These are phyloP conservation scores for Daldinia sp. DNA, from an alignment of 2,329 filamentous ascomycete species.

Conservation along the genomic window DNA sequence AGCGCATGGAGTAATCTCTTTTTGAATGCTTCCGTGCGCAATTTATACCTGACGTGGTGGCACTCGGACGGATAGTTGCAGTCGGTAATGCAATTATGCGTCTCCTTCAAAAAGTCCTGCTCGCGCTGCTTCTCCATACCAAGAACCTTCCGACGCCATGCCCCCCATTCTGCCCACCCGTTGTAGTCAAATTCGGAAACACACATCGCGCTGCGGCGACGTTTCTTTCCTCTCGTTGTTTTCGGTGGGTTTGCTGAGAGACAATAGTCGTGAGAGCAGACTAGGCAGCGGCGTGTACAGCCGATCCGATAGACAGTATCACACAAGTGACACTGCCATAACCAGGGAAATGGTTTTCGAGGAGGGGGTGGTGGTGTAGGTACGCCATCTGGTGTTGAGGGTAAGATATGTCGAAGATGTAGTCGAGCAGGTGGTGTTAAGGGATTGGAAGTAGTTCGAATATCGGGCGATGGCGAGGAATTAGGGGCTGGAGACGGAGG, in stretches of 20 bases:
- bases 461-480: slow-evolving; percentile 18
- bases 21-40: slow-evolving; percentile 59
- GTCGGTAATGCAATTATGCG: slow-evolving; percentile 47
- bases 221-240: slow-evolving; percentile 36
- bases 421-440: slow-evolving; percentile 48
- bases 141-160: slow-evolving; percentile 49
- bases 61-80: slow-evolving; percentile 60
- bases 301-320: slow-evolving; percentile 49
- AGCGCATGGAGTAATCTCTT: slow-evolving; percentile 27
- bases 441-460: slow-evolving; percentile 20
- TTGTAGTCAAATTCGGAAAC: slow-evolving; percentile 49
- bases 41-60: slow-evolving; percentile 55
- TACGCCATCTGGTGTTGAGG: slow-evolving; percentile 42
- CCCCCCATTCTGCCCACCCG: slow-evolving; percentile 50
- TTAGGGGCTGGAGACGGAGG: slow-evolving; percentile 21
- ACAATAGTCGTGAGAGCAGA: slow-evolving; percentile 49
- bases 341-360: slow-evolving; percentile 47
- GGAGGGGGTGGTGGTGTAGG: slow-evolving; percentile 47
- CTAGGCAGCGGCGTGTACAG: slow-evolving; percentile 53
- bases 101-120: slow-evolving; percentile 39
- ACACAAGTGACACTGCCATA: slow-evolving; percentile 55
- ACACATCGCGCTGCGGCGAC: slow-evolving; percentile 44
- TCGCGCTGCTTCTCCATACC: slow-evolving; percentile 42
- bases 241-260: slow-evolving; percentile 25
- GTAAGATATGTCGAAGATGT: slow-evolving; percentile 48